Conservation (phyloP, 192 early-diverging fungal genomes). For the Coemansia sp. region DNA sequence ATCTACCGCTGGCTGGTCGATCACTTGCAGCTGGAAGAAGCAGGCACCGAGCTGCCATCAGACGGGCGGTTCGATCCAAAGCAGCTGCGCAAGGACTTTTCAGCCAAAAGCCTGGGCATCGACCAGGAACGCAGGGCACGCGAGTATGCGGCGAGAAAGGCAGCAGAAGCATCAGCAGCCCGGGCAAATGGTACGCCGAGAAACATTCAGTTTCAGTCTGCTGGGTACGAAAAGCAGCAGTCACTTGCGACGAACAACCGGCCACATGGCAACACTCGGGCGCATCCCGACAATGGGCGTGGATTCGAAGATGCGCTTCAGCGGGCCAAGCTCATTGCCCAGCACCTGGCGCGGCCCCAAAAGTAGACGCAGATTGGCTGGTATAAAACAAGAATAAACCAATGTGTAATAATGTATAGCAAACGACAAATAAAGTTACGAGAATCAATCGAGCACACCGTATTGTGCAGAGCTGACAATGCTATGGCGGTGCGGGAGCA, state of each 20-base stretch:
- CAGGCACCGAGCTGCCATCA: constrained; percentile 73
- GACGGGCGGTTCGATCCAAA: constrained; percentile 65
- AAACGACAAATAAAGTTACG: background rate
- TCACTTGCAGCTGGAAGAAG: constrained; percentile 77
- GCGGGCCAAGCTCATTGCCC: constrained; percentile 46
- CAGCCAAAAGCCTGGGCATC: constrained; percentile 26
- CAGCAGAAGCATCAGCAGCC: constrained; percentile 9
- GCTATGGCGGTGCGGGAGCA: constrained; percentile 31
- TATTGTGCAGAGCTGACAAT: constrained; percentile 12
- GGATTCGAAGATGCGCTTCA: constrained; percentile 41
- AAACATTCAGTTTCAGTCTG: constrained; percentile 34
- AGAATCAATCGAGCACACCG: background rate
- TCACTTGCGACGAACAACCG: background rate
- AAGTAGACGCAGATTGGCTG: background rate
- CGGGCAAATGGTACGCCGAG: constrained; percentile 20
- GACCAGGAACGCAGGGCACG: constrained; percentile 44
- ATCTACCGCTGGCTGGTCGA: constrained; percentile 88
- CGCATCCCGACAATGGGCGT: constrained; percentile 18
- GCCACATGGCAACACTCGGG: background rate
- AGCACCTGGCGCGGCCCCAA: constrained; percentile 29
- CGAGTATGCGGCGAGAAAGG: constrained; percentile 33
- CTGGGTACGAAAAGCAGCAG: constrained; percentile 8
- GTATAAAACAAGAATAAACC: background rate
- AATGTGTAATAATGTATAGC: no score
- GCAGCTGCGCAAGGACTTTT: constrained; percentile 37